phyloP scores from a whole-genome alignment of 1,284 basidiomycete species.

The Trichosporon ovoides region DNA sequence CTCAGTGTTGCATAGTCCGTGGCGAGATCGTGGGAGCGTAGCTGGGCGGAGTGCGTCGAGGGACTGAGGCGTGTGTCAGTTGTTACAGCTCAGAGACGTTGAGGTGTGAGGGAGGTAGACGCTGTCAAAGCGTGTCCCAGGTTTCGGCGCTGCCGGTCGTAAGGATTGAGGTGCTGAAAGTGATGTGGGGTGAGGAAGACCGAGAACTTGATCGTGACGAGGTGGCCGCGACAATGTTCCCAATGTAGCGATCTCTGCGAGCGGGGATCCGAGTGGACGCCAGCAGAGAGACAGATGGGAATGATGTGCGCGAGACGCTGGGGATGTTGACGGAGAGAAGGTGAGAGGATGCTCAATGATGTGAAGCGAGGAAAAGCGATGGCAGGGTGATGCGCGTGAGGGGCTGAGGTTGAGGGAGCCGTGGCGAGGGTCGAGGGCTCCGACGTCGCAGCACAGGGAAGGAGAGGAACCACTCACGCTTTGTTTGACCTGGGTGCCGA shows the following conservation, averaged over 20 bases:
- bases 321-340: not conserved
- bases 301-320: not conserved
- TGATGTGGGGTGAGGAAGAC: not conserved
- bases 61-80: not conserved
- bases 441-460: slow-evolving; percentile 2
- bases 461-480: not conserved
- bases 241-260: not conserved
- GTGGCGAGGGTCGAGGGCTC: not conserved
- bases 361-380: not conserved
- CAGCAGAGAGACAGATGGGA: not conserved
- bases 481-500: slow-evolving; percentile 1
- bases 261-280: too few species aligned
- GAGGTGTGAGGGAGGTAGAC: not conserved
- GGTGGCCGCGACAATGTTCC: not conserved
- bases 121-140: slow-evolving; percentile 4
- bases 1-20: slow-evolving; percentile 27
- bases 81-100: not conserved
- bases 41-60: not conserved
- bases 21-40: slow-evolving; percentile 8
- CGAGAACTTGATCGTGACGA: not conserved
- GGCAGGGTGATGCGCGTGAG: not conserved
- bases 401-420: not conserved
- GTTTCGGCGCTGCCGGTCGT: slow-evolving; percentile 3
- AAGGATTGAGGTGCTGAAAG: not conserved
- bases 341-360: not conserved